A percentile compares a stretch with the other conserved stretches of the same genome.
These are phyloP conservation scores for Vanrija pseudolonga DNA, from an alignment of 1,284 basidiomycete species.

Conservation along the genomic window DNA sequence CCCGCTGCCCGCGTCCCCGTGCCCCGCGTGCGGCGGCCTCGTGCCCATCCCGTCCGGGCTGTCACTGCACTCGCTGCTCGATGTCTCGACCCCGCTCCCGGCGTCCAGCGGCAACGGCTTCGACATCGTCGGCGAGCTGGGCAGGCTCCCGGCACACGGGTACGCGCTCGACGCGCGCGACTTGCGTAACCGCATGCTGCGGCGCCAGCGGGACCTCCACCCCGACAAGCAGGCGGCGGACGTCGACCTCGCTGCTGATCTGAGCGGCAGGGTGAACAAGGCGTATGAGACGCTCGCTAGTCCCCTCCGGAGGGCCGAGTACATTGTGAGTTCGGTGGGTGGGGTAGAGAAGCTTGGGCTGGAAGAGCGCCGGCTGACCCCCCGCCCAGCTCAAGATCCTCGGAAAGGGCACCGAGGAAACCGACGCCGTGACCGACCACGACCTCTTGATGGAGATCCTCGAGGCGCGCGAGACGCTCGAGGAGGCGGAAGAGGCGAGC, in stretches of 20 bases:
- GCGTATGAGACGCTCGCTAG: slow-evolving; percentile 44
- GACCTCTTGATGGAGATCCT: slow-evolving; percentile 73
- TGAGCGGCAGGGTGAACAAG: slow-evolving; percentile 43
- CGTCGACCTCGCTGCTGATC: slow-evolving; percentile 33
- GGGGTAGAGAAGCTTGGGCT: too few species aligned
- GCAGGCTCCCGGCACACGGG: slow-evolving; percentile 32
- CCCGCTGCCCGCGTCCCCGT: slow-evolving; percentile 38
- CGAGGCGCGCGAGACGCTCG: slow-evolving; percentile 74
- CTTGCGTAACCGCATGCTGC: slow-evolving; percentile 35
- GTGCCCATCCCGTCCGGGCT: slow-evolving; percentile 36
- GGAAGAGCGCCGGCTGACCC: neutral
- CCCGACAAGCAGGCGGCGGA: slow-evolving; percentile 36
- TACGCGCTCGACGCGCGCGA: slow-evolving; percentile 36
- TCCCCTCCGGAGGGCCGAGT: slow-evolving; percentile 45
- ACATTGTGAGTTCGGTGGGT: slow-evolving; percentile 39
- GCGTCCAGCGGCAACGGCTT: slow-evolving; percentile 10
- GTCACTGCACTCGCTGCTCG: slow-evolving; percentile 41
- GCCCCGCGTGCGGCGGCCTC: slow-evolving; percentile 35
- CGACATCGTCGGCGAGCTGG: slow-evolving; percentile 31
- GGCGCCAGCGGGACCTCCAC: slow-evolving; percentile 41
- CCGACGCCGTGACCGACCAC: slow-evolving; percentile 70
- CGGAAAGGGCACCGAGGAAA: slow-evolving; percentile 62
- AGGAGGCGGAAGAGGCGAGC: slow-evolving; percentile 57
- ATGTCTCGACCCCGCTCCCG: slow-evolving; percentile 26
- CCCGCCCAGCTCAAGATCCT: slow-evolving; percentile 57